phyloP scores from a whole-genome alignment of 140 eudicot genomes.

The Anethum foeniculum region DNA sequence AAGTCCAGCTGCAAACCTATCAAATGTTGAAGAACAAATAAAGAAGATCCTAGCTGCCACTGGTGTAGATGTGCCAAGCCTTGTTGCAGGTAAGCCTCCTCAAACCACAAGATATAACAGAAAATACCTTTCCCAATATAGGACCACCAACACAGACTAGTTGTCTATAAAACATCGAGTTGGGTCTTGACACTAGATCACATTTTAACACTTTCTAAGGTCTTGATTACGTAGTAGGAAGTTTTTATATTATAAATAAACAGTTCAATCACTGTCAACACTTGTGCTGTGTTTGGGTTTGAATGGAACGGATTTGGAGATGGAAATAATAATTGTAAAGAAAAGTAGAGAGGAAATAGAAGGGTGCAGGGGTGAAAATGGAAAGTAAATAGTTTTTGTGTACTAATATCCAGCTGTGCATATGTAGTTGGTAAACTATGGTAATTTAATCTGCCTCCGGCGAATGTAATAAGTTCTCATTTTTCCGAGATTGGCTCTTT shows the following conservation, averaged over 20 bases:
- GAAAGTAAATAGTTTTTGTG: not conserved
- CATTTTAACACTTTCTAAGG: not conserved
- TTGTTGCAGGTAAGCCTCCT: constrained; percentile 59
- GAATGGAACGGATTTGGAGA: not conserved
- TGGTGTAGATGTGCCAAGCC: constrained; percentile 78
- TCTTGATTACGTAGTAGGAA: not conserved
- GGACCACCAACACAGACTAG: not conserved
- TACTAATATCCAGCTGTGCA: not conserved
- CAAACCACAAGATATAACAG: not conserved
- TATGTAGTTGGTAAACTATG: not conserved
- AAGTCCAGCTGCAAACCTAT: constrained; percentile 90
- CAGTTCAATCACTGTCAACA: constrained; percentile 3
- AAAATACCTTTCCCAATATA: not conserved
- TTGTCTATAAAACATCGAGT: not conserved
- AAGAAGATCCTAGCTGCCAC: constrained; percentile 83
- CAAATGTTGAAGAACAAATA: constrained; percentile 79
- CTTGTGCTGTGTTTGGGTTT: not conserved
- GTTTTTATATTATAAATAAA: not conserved
- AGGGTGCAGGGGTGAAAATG: not conserved
- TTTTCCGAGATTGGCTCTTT: not conserved
- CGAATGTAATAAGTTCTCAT: not conserved
- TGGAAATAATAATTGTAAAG: not conserved
- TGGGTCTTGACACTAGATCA: not conserved
- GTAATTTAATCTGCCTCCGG: not conserved
- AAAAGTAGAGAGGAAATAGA: not conserved